Evolutionary conservation across 1,284 basidiomycete genomes (phyloP), one percentile per base, ranked within the genome.

Genomic region (Chalciporus sp.): DNA sequence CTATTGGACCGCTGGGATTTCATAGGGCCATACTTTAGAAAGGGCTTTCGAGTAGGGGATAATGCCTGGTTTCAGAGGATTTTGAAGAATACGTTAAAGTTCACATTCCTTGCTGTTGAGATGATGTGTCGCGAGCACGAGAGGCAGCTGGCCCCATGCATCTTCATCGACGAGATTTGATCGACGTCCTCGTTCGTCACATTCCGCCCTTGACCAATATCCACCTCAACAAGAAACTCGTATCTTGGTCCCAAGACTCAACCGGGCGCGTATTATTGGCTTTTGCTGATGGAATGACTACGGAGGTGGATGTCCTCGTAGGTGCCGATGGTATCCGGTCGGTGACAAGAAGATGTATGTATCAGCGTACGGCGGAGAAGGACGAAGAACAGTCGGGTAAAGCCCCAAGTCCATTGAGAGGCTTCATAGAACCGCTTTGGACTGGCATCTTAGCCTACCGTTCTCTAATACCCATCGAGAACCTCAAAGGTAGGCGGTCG

Each of bases 261-360:
- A 35, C 11, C 33, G 33, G 33, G 33, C 6, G 33, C 6, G 33
- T 35, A 3, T 7, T 35, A 12, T 14, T 35, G 33, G 14, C 1
- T 3, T 35, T 35, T 35, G 33, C 33, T 17, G 66, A 71, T 49
- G 68, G 63, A 5, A 58, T 65, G 16, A 61, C 60, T 4, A 60
- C 63, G 1, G 53, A 57, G 14, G 56, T 66, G 4, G 70, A 74
- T 47, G 27, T 74, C 4, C 61, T 73, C 16, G 50, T 73, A 35
- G 70, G 70, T 1, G 64, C 53, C 14, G 53, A 55, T 31, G 53
- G 53, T 7, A 42, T 55, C 28, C 31, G 45, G 7, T 55, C 53
- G 3, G 17, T 44, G 28, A 47, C 45, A 19, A 43, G 52, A 27
- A 47, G 40, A 19, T 41, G 40, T 41, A 41, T 41, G 40, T 41